Conservation (phyloP, 192 early-diverging fungal species). For the Coemansia erecta region DNA sequence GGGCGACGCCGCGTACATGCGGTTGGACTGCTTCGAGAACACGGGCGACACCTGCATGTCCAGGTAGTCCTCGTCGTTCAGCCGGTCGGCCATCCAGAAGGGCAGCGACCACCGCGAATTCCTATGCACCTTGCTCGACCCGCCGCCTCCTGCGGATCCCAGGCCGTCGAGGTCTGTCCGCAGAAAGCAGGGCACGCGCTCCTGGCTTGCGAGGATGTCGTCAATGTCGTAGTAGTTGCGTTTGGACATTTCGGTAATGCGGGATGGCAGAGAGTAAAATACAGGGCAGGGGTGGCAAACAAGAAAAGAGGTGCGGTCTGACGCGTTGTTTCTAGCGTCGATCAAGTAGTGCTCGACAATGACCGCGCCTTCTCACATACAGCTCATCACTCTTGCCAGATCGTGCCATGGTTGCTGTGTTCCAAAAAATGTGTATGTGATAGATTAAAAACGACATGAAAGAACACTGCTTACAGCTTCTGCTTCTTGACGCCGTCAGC, state of each 20-base stretch:
- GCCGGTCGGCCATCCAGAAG: slow-evolving; percentile 55
- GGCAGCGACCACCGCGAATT: slow-evolving; percentile 51
- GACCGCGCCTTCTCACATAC: too few relatives aligned
- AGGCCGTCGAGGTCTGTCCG: slow-evolving; percentile 51
- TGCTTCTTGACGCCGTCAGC: slow-evolving; percentile 76
- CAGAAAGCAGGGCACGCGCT: slow-evolving; percentile 51
- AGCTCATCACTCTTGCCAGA: background rate
- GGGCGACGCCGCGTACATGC: slow-evolving; percentile 54
- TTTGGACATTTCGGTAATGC: slow-evolving; percentile 17
- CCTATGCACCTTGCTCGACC: slow-evolving; percentile 48
- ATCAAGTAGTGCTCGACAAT: too few relatives aligned
- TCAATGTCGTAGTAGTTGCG: slow-evolving; percentile 53
- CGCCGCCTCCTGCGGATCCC: slow-evolving; percentile 43
- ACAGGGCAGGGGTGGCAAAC: background rate
- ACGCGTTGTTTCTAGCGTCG: too few relatives aligned
- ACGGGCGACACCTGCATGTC: slow-evolving; percentile 48
- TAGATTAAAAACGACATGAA: slow-evolving; percentile 6
- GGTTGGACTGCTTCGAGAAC: slow-evolving; percentile 49
- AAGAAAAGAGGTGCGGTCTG: background rate
- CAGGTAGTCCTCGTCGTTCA: slow-evolving; percentile 51
- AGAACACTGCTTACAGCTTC: slow-evolving; percentile 62
- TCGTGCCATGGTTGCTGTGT: background rate
- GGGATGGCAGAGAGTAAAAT: background rate
- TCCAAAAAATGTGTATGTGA: background rate
- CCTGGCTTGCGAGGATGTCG: slow-evolving; percentile 50